Conservation (phyloP, 2,329 filamentous ascomycete species). For the Zymoseptoria crescenta region DNA sequence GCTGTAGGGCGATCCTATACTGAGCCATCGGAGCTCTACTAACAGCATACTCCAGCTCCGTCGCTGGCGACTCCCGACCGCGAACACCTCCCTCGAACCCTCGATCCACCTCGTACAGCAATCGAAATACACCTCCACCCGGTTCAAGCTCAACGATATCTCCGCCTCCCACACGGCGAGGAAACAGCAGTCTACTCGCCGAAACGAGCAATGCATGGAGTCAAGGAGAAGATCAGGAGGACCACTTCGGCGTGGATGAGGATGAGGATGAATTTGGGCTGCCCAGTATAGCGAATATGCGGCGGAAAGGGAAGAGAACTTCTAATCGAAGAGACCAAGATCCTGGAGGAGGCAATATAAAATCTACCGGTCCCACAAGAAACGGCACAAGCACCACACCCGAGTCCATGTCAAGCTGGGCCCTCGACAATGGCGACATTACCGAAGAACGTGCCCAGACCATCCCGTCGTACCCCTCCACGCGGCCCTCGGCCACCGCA, state of each 20-base stretch:
- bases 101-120: constrained; percentile 34
- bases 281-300: constrained; percentile 86
- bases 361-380: background rate
- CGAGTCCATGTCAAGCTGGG: constrained; percentile 33
- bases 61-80: constrained; percentile 48
- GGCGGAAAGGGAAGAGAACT: constrained; percentile 55
- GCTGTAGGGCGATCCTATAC: constrained; percentile 48
- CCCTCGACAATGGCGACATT: constrained; percentile 86
- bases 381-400: constrained; percentile 2
- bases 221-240: constrained; percentile 59
- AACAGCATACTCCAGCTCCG: constrained; percentile 11
- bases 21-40: background rate
- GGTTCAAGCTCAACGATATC: constrained; percentile 45
- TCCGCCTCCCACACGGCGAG: constrained; percentile 56
- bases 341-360: constrained; percentile 27
- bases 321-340: constrained; percentile 39
- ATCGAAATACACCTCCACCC: constrained; percentile 47
- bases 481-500: constrained; percentile 58
- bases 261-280: constrained; percentile 94
- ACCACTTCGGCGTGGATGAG: constrained; percentile 72
- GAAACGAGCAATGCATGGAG: constrained; percentile 79
- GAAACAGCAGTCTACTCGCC: constrained; percentile 73
- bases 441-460: constrained; percentile 70
- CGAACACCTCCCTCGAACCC: constrained; percentile 63
- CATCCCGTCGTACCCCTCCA: constrained; percentile 71